Evolutionary conservation across 805 yeast genomes (phyloP).

Genomic region (Saturnispora zaruensis): DNA sequence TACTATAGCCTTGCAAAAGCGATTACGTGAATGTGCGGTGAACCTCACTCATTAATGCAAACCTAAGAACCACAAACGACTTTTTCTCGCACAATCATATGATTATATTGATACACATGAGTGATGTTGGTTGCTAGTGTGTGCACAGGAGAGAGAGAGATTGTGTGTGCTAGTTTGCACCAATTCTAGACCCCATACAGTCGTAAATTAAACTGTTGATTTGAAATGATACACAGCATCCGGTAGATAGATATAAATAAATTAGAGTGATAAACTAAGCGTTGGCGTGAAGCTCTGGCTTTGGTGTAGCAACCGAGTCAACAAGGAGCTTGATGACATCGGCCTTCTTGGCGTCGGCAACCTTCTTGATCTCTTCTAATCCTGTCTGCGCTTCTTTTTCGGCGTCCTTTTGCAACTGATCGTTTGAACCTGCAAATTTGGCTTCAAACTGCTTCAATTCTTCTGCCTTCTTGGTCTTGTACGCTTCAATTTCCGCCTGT

Average conservation of each 20-base stretch:
- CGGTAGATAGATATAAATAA: background rate
- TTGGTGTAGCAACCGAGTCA: conserved; percentile 71
- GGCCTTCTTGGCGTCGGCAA: conserved; percentile 52
- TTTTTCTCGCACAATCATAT: background rate
- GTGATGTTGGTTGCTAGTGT: no score
- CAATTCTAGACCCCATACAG: no score
- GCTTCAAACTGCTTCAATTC: conserved; percentile 69
- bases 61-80: background rate
- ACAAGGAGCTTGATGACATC: conserved; percentile 69
- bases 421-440: conserved; percentile 68
- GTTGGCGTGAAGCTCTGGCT: conserved; percentile 76
- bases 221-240: background rate
- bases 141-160: no score
- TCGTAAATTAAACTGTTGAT: background rate
- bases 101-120: no score
- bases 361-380: conserved; percentile 53
- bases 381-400: conserved; percentile 64
- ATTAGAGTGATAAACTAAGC: conserved; percentile 4
- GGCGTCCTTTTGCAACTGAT: conserved; percentile 70
- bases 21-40: no score
- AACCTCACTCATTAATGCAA: no score
- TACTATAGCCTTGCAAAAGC: no score
- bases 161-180: no score
- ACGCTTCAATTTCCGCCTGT: conserved; percentile 74
- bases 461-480: conserved; percentile 73